A percentile compares a stretch with the other conserved stretches of the same genome.
phyloP scores from a whole-genome alignment of 2,329 filamentous ascomycete species.

The Verticillium tricorpus region DNA sequence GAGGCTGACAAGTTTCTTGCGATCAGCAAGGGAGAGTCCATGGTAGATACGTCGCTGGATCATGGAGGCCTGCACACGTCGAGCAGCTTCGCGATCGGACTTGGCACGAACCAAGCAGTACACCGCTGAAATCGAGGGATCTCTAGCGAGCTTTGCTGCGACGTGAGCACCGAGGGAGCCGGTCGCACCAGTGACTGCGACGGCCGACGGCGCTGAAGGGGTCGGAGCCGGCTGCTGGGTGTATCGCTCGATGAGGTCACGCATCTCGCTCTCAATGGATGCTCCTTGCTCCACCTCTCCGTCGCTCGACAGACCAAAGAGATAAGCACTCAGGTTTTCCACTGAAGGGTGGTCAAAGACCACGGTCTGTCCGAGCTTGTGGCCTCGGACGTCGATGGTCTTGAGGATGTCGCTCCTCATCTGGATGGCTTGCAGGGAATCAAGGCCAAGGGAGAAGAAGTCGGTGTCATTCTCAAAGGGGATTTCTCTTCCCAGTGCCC shows the following conservation, averaged over 20 bases:
- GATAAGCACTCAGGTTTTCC: constrained; percentile 35
- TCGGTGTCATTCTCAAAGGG: constrained; percentile 38
- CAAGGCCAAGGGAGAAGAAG: constrained; percentile 54
- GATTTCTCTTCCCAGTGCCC: constrained; percentile 18
- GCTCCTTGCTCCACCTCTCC: constrained; percentile 19
- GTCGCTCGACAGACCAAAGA: constrained; percentile 37
- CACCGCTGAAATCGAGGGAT: constrained; percentile 48
- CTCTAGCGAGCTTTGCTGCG: constrained; percentile 51
- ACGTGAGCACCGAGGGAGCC: constrained; percentile 61
- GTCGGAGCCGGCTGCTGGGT: neutral
- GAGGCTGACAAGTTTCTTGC: constrained; percentile 17
- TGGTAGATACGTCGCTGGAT: constrained; percentile 28
- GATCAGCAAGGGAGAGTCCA: constrained; percentile 10
- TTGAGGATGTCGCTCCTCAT: constrained; percentile 48
- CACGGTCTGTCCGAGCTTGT: constrained; percentile 48
- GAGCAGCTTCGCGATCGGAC: constrained; percentile 13
- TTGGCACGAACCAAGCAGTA: constrained; percentile 48
- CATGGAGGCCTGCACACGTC: constrained; percentile 17
- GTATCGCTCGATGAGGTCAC: constrained; percentile 18
- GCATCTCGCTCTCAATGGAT: constrained; percentile 23
- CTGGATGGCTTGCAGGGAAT: constrained; percentile 54
- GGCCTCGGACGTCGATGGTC: constrained; percentile 41
- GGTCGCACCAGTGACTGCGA: constrained; percentile 59
- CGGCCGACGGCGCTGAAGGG: neutral
- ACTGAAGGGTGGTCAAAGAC: constrained; percentile 54